Conservation (phyloP, 345 rosid species). For the Gossypium herbaceum region DNA sequence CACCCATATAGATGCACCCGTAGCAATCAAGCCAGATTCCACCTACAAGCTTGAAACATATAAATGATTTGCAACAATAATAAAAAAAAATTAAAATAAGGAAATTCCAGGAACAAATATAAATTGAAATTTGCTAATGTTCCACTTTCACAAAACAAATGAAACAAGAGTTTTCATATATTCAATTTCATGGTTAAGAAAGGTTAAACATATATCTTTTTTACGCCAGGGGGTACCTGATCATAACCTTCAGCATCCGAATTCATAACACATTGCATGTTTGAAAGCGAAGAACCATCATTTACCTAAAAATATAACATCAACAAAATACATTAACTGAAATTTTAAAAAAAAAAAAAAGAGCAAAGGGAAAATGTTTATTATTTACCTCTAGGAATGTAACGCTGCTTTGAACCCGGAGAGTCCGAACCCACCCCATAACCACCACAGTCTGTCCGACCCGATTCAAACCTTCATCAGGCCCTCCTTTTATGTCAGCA, state of each 20-base stretch:
- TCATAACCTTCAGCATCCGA: slow-evolving; percentile 82
- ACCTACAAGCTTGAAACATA: slow-evolving; percentile 43
- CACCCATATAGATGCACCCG: slow-evolving; percentile 81
- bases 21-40: slow-evolving; percentile 70
- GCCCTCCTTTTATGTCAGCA: slow-evolving; percentile 72
- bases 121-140: background rate
- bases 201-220: background rate
- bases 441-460: slow-evolving; percentile 60
- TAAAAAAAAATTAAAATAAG: background rate
- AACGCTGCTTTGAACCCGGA: slow-evolving; percentile 81
- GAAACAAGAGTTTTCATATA: background rate
- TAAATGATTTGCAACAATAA: slow-evolving; percentile 3
- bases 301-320: slow-evolving; percentile 48
- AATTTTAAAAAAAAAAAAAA: background rate
- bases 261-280: slow-evolving; percentile 90
- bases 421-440: slow-evolving; percentile 90
- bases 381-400: slow-evolving; percentile 71
- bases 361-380: background rate
- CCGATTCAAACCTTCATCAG: slow-evolving; percentile 54
- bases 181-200: background rate
- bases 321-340: background rate
- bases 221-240: slow-evolving; percentile 46
- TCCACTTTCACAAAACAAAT: background rate
- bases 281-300: slow-evolving; percentile 92
- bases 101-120: background rate